Base-by-base conservation (phyloP, 2,329 filamentous ascomycete genomes). In the Didymella pomorum region DNA sequence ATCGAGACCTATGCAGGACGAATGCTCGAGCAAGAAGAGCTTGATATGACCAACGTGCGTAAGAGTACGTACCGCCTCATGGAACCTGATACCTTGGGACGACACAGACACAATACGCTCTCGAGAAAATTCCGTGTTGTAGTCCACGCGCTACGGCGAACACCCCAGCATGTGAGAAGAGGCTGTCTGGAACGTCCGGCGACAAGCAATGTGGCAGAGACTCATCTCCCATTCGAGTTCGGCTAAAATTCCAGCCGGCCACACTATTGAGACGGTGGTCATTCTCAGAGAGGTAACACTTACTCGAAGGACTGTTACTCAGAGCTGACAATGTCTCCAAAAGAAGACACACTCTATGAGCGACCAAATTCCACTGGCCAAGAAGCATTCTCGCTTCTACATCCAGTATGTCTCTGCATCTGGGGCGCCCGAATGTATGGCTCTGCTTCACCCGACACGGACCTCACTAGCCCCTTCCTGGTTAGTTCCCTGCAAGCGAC, bases 401-500 rank as follows among this genome's bases (percentile, higher is more conserved):
- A 16, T 16, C 31, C 16, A n/a, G 31, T n/a, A 16, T 33, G 12
- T 11, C 2, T 16, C 31, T 33, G 11, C 31, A 33, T 11, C 31
- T 33, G 31, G 31, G 6, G 31, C 14, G 31, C 11, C 31, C 31
- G 31, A 35, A n/a, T 2, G 31, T 35, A 16, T 35, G 31, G 31
- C 31, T 35, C 16, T 35, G 35, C 47, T 42, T 41, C 23, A 18
- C 35, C 35, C 35, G 42, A 50, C 2, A 29, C 18, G 29, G 23
- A 8, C 21, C 4, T 12, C 35, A 21, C 33, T 50, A 31, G n/a
- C 1, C 25, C 47, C 25, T 1, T 21, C 18, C n/a, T 23, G 25
- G 47, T 18, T 50, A 50, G 35, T 29, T 5, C 20, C 18, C 47
- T 23, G 35, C 35, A 23, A 50, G 33, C 47, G 37, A 51, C 48